Evolutionary conservation across 768 basidiomycete genomes (phyloP).

Genomic region (Phlebiopsis flavidoalba): DNA sequence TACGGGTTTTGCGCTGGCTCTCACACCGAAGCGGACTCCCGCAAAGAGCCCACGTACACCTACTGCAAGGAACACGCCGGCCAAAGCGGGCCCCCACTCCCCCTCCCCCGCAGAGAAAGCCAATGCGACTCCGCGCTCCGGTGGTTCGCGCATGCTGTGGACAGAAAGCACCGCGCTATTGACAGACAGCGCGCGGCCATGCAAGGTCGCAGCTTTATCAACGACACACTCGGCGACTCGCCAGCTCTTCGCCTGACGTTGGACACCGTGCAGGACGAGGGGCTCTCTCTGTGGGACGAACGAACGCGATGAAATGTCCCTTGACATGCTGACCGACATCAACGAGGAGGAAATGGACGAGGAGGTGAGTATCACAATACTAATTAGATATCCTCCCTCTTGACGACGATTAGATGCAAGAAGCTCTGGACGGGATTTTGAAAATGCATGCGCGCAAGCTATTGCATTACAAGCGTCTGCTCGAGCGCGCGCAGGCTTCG

Average conservation of each 20-base stretch:
- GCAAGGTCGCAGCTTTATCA: conserved; percentile 8
- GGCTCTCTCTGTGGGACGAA: conserved; percentile 40
- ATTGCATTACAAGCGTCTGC: conserved; percentile 68
- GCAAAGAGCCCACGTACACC: conserved; percentile 17
- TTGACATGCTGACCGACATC: conserved; percentile 69
- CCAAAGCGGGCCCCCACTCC: background rate
- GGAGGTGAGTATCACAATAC: conserved; percentile 38
- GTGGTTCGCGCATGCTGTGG: background rate
- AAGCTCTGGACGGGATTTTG: conserved; percentile 35
- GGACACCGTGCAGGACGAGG: conserved; percentile 18
- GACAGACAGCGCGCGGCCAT: conserved; percentile 12
- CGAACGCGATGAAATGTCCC: conserved; percentile 46
- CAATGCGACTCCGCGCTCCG: background rate
- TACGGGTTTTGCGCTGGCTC: conserved; percentile 2
- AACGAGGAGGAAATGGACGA: conserved; percentile 75
- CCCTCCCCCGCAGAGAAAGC: conserved; percentile 1
- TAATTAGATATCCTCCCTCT: background rate
- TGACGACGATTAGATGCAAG: conserved; percentile 35
- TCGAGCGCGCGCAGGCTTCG: conserved; percentile 76
- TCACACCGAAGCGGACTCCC: conserved; percentile 16
- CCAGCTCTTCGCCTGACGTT: conserved; percentile 23
- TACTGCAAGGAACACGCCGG: background rate
- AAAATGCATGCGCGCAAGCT: conserved; percentile 49
- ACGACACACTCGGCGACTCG: conserved; percentile 17
- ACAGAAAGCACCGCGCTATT: conserved; percentile 8